phyloP scores from a whole-genome alignment of 208 protist genomes.

The Leishmania major region DNA sequence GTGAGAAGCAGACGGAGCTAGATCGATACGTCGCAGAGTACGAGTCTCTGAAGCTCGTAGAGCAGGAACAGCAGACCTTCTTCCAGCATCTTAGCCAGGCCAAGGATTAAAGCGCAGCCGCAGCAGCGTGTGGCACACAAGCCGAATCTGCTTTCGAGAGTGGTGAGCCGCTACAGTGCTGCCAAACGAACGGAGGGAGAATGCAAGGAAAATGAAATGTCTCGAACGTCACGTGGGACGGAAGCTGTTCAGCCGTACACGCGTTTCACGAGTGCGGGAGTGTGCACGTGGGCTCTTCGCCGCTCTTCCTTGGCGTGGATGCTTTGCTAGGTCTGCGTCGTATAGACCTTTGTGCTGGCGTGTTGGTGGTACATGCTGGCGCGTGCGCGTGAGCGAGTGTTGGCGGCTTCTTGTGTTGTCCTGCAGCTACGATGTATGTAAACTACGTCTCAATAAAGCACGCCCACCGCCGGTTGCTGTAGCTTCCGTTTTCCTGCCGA shows the following conservation, averaged over 20 bases:
- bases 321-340: neutral
- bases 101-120: conserved; percentile 31
- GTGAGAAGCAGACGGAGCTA: conserved; percentile 89
- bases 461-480: neutral
- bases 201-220: neutral
- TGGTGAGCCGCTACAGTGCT: neutral
- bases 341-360: neutral
- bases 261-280: neutral
- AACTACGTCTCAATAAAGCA: neutral
- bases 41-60: conserved; percentile 81
- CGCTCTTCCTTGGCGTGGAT: neutral
- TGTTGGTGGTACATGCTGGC: neutral
- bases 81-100: conserved; percentile 83
- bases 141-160: neutral
- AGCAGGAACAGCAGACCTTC: conserved; percentile 79
- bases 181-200: neutral
- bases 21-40: conserved; percentile 91
- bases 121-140: neutral
- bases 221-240: neutral
- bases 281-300: neutral
- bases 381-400: neutral
- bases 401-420: neutral
- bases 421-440: conserved; percentile 1
- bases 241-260: neutral
- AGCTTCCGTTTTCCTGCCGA: neutral